Evolutionary conservation across 139 green algal genomes (phyloP).

Genomic region (Chlorella sp.): DNA sequence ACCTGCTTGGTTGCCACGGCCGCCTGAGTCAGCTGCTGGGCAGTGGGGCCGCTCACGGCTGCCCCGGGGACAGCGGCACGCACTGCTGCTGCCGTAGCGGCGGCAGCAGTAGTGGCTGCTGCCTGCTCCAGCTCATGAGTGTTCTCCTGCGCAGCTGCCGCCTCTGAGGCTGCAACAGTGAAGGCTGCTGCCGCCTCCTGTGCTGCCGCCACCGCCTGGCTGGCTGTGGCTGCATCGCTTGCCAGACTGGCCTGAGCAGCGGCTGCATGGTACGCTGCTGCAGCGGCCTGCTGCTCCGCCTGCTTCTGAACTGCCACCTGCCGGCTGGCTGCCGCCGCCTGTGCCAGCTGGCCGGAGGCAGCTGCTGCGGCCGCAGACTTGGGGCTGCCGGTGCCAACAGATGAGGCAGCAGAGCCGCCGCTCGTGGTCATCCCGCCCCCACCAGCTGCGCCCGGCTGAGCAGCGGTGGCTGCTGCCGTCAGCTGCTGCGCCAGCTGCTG

Average conservation of each 20-base stretch:
- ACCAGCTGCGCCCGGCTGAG: not conserved
- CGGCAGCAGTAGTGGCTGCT: not conserved
- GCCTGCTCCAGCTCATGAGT: not conserved
- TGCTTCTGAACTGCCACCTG: conserved; percentile 18
- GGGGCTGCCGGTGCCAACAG: not conserved
- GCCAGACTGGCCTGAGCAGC: not conserved
- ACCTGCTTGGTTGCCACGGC: not conserved
- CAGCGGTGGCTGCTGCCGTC: not conserved
- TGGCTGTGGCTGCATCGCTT: not conserved
- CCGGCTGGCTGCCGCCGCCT: not conserved
- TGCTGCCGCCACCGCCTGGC: not conserved
- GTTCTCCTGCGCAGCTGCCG: not conserved
- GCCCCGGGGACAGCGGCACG: not conserved
- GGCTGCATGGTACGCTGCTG: not conserved
- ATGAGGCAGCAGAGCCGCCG: not conserved
- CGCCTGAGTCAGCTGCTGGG: conserved; percentile 15
- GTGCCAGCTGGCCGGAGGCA: conserved; percentile 3
- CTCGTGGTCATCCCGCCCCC: not conserved
- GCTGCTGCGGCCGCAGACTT: not conserved
- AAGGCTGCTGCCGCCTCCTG: not conserved
- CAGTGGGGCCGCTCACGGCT: not conserved
- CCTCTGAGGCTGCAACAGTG: not conserved
- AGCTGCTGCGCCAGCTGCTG: conserved; percentile 15
- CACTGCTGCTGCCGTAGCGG: not conserved
- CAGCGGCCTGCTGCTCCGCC: not conserved